Percentiles rank a stretch among this genome's conserved stretches.
phyloP scores from a whole-genome alignment of 2,329 filamentous ascomycete genomes.

The Metarhizium brunneum region DNA sequence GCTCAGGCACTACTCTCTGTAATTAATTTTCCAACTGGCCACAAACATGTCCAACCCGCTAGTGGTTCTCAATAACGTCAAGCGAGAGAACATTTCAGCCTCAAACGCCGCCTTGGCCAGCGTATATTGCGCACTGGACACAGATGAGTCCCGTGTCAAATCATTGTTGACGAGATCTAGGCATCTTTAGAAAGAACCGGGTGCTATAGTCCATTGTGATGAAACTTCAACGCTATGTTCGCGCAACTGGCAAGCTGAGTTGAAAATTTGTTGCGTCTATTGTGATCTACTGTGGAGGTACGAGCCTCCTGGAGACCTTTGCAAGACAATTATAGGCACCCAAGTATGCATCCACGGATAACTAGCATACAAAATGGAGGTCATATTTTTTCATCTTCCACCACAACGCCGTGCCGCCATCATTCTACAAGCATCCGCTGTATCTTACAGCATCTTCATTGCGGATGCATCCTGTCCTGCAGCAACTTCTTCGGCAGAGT shows the following conservation, averaged over 20 bases:
- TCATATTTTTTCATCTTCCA: slow-evolving; percentile 14
- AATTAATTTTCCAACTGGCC: too few relatives aligned
- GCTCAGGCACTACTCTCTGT: too few relatives aligned
- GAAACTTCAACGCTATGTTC: neutral
- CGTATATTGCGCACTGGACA: too few relatives aligned
- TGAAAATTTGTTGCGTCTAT: neutral
- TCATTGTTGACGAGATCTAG: too few relatives aligned
- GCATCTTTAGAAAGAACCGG: neutral
- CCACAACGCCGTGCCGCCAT: slow-evolving; percentile 19
- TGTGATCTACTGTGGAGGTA: too few relatives aligned
- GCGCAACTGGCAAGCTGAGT: neutral
- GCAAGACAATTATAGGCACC: neutral
- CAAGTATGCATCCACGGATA: neutral
- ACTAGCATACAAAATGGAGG: slow-evolving; percentile 6
- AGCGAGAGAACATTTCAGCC: too few relatives aligned
- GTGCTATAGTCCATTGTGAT: neutral
- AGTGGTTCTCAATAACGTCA: too few relatives aligned
- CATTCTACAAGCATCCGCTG: slow-evolving; percentile 1
- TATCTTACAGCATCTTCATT: slow-evolving; percentile 23
- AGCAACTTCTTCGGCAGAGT: slow-evolving; percentile 17
- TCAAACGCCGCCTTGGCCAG: too few relatives aligned
- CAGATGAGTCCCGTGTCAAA: too few relatives aligned
- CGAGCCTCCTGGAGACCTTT: too few relatives aligned
- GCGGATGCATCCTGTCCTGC: slow-evolving; percentile 23
- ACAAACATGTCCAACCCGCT: too few relatives aligned